phyloP scores from a whole-genome alignment of 2,329 filamentous ascomycete species.

The Parastagonospora avenae region DNA sequence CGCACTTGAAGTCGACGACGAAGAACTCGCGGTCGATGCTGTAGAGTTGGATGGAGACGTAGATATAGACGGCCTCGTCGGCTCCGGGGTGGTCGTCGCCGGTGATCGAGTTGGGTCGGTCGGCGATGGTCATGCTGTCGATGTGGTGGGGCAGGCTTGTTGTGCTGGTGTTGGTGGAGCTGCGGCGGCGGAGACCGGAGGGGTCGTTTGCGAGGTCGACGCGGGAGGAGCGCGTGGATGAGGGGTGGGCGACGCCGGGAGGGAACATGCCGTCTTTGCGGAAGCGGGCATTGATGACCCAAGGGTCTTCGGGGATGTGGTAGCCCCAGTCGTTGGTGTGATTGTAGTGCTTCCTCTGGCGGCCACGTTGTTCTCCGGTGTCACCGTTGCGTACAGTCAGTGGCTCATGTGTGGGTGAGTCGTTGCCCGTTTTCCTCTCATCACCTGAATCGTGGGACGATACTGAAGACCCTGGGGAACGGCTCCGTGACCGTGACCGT shows the following conservation, averaged over 20 bases:
- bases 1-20: slow-evolving; percentile 98
- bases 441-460: slow-evolving; percentile 39
- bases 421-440: slow-evolving; percentile 15
- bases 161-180: slow-evolving; percentile 39
- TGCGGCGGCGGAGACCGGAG: slow-evolving; percentile 29
- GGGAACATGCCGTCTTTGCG: slow-evolving; percentile 76
- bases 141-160: slow-evolving; percentile 36
- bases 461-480: slow-evolving; percentile 39
- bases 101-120: slow-evolving; percentile 14
- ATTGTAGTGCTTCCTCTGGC: slow-evolving; percentile 50
- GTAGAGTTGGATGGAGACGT: slow-evolving; percentile 78
- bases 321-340: slow-evolving; percentile 66
- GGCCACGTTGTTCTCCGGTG: slow-evolving; percentile 32
- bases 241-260: slow-evolving; percentile 55
- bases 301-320: slow-evolving; percentile 88
- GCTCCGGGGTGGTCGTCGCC: slow-evolving; percentile 45
- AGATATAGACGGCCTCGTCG: slow-evolving; percentile 81
- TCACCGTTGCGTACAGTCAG: slow-evolving; percentile 38
- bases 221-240: slow-evolving; percentile 55
- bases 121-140: slow-evolving; percentile 29
- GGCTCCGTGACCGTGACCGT: slow-evolving; percentile 39
- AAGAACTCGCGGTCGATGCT: slow-evolving; percentile 86
- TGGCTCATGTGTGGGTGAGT: slow-evolving; percentile 29
- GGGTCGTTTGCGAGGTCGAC: slow-evolving; percentile 52
- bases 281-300: slow-evolving; percentile 92